Conservation (phyloP, 2,329 filamentous ascomycete species). For the Coleophoma cylindrospora region DNA sequence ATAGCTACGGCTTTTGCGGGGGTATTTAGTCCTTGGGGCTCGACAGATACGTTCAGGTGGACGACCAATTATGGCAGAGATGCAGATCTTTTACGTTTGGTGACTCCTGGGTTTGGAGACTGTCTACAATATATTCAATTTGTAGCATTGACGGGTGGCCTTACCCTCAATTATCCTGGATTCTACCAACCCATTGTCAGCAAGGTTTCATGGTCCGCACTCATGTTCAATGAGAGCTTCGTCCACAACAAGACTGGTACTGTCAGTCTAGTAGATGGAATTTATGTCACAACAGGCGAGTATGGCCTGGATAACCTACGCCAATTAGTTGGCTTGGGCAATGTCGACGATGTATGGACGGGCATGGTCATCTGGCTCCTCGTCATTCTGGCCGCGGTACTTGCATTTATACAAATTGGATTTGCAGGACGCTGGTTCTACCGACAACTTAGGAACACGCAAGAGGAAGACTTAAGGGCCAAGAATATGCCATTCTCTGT, state of each 20-base stretch:
- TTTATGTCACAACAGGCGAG: constrained; percentile 75
- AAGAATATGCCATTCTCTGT: constrained; percentile 89
- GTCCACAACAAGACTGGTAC: constrained; percentile 63
- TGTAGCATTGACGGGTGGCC: constrained; percentile 76
- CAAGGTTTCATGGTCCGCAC: constrained; percentile 78
- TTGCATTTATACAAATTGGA: constrained; percentile 68
- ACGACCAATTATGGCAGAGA: constrained; percentile 97
- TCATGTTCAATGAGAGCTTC: constrained; percentile 93
- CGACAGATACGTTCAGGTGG: constrained; percentile 86
- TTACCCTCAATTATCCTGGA: constrained; percentile 85
- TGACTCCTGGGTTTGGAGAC: constrained; percentile 94
- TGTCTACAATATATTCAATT: constrained; percentile 98
- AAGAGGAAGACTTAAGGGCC: constrained; percentile 80
- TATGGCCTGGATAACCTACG: constrained; percentile 77
- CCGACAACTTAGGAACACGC: constrained; percentile 63
- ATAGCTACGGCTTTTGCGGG: constrained; percentile 78
- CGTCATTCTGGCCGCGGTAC: constrained; percentile 64
- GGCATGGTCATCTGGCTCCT: constrained; percentile 91
- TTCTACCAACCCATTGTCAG: constrained; percentile 91
- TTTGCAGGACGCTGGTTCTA: constrained; percentile 75
- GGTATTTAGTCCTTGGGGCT: constrained; percentile 92
- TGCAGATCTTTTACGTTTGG: constrained; percentile 81
- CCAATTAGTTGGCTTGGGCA: constrained; percentile 76
- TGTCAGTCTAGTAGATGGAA: constrained; percentile 69
- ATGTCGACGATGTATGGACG: constrained; percentile 80